Evolutionary conservation across 1,284 basidiomycete species (phyloP), one percentile per base, ranked within the genome.

Genomic region (Trichosporon sp.): DNA sequence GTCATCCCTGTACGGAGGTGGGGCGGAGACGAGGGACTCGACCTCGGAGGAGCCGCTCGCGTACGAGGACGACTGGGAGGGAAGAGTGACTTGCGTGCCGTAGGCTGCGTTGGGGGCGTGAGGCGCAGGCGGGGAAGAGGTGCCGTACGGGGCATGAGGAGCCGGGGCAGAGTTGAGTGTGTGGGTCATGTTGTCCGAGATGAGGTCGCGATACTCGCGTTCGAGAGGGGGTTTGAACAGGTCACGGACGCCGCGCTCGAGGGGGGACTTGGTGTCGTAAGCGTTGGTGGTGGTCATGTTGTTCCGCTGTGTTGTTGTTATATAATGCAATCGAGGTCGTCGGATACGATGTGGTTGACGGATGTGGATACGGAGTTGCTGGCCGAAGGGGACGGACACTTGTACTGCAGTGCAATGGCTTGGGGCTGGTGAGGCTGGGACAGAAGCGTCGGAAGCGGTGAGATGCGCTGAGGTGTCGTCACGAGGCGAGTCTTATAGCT

Each of bases 141-240:
- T 48, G 19, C 46, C 16, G n/a, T 10, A 54, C 51, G 32, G 32
- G 16, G 59, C 14, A n/a, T 40, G 38, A 3, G 59, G 14, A 37
- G 31, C 16, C 16, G 11, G 32, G 11, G 16, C 2, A 16, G 51
- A n/a, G 59, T 37, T 35, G 16, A 19, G 5, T 32, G 31, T n/a
- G 8, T 11, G 59, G 32, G 12, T 7, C 14, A 35, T 32, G 32
- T 19, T n/a, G 59, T 32, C 19, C 1, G 59, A 11, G 32, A 63
- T 63, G 32, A 63, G 32, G 32, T 63, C 59, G 2, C 59, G 31
- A n/a, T 63, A 63, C 59, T 63, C 59, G 59, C 59, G 59, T 14
- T 63, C 59, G 32, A 63, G 59, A 16, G 59, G 59, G 6, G 59
- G 31, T n/a, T 63, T 63, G 59, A 63, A 63, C 59, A 63, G 16